phyloP scores from a whole-genome alignment of 805 yeast genomes.

The Candida mattraensis region DNA sequence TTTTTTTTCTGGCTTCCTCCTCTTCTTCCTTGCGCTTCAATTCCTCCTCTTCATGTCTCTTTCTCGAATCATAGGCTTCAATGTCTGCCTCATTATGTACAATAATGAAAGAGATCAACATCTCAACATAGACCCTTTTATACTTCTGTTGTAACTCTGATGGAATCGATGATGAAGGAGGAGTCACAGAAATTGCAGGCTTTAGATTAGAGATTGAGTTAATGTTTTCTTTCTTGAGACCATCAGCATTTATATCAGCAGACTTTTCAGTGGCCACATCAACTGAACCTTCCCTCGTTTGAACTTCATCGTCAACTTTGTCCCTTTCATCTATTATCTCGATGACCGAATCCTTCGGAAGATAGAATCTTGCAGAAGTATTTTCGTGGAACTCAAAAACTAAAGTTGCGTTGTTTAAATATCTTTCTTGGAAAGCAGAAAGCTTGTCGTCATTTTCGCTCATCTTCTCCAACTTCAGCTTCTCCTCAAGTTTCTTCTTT shows the following conservation, averaged over 20 bases:
- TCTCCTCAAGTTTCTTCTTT: slow-evolving; percentile 21
- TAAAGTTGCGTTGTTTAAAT: slow-evolving; percentile 65
- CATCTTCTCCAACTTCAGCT: slow-evolving; percentile 13
- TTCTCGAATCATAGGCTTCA: slow-evolving; percentile 42
- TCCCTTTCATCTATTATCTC: slow-evolving; percentile 48
- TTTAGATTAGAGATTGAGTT: too few relatives aligned
- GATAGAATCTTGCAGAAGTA: slow-evolving; percentile 65
- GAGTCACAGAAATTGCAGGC: slow-evolving; percentile 7
- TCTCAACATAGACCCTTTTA: slow-evolving; percentile 34
- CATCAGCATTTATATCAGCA: background rate
- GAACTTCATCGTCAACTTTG: slow-evolving; percentile 21
- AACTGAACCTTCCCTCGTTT: too few relatives aligned
- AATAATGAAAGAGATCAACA: slow-evolving; percentile 49
- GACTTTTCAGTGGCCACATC: too few relatives aligned
- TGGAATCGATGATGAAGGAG: slow-evolving; percentile 12
- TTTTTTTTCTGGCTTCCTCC: slow-evolving; percentile 31
- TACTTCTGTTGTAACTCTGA: slow-evolving; percentile 16
- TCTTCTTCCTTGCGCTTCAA: slow-evolving; percentile 17
- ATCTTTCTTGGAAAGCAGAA: slow-evolving; percentile 77
- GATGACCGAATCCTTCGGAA: slow-evolving; percentile 76
- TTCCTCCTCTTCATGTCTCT: slow-evolving; percentile 25
- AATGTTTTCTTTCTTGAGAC: background rate
- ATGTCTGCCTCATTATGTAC: slow-evolving; percentile 51
- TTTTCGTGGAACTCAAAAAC: slow-evolving; percentile 85
- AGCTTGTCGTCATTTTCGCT: slow-evolving; percentile 52